Evolutionary conservation across 2,329 filamentous ascomycete species (phyloP).

Genomic region (Amphichorda felina): DNA sequence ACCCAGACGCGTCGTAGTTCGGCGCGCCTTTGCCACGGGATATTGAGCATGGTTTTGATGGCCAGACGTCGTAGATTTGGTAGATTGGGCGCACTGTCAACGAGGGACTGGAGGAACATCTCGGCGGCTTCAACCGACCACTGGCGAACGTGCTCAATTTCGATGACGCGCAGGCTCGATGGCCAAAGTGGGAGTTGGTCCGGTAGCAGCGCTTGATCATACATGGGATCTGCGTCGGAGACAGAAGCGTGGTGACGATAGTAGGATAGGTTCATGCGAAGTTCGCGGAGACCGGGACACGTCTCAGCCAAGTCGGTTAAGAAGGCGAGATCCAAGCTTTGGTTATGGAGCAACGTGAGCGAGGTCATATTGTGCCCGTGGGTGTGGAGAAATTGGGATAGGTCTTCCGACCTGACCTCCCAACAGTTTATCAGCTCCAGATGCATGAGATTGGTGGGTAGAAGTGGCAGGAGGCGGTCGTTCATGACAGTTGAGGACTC

Average conservation of each 20-base stretch:
- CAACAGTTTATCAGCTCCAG: slow-evolving; percentile 73
- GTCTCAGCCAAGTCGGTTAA: slow-evolving; percentile 50
- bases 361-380: slow-evolving; percentile 57
- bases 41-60: slow-evolving; percentile 67
- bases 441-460: slow-evolving; percentile 54
- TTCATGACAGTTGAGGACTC: slow-evolving; percentile 65
- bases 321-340: slow-evolving; percentile 66
- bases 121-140: slow-evolving; percentile 60
- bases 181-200: slow-evolving; percentile 72
- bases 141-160: slow-evolving; percentile 66
- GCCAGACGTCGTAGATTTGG: slow-evolving; percentile 56
- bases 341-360: slow-evolving; percentile 67
- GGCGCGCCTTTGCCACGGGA: slow-evolving; percentile 72
- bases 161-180: slow-evolving; percentile 53
- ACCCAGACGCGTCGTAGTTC: slow-evolving; percentile 72
- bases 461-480: slow-evolving; percentile 50
- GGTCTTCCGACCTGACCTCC: slow-evolving; percentile 54
- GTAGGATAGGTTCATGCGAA: slow-evolving; percentile 71
- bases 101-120: slow-evolving; percentile 67
- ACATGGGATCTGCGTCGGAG: slow-evolving; percentile 64
- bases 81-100: slow-evolving; percentile 56
- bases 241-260: slow-evolving; percentile 57
- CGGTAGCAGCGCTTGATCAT: slow-evolving; percentile 52
- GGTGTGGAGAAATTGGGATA: slow-evolving; percentile 52
- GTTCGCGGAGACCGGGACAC: slow-evolving; percentile 58